phyloP scores from a whole-genome alignment of 2,329 filamentous ascomycete species.

The Neofusicoccum sp. region DNA sequence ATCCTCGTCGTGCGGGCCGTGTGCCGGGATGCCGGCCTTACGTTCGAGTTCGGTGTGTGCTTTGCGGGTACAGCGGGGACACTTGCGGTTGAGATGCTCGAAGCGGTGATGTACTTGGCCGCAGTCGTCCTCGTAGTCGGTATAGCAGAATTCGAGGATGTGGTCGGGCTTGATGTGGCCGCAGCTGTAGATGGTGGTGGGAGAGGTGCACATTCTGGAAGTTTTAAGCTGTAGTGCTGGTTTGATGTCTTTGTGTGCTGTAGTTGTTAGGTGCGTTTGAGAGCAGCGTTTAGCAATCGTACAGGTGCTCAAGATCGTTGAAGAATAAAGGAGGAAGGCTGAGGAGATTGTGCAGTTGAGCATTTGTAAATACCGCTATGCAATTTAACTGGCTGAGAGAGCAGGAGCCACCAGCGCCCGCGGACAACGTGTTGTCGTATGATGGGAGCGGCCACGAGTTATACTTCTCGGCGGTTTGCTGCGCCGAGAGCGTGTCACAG shows the following conservation, averaged over 20 bases:
- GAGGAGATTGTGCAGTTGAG: neutral
- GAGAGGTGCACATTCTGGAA: conserved; percentile 1
- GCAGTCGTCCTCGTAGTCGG: conserved; percentile 4
- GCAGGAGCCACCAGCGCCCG: conserved; percentile 6
- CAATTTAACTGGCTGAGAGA: conserved; percentile 8
- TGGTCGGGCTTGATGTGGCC: conserved; percentile 13
- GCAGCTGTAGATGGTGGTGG: conserved; percentile 9
- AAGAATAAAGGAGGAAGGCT: neutral
- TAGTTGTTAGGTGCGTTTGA: neutral
- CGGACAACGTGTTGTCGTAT: conserved; percentile 8
- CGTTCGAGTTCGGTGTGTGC: conserved; percentile 1
- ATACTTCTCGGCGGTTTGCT: neutral
- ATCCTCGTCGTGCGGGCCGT: neutral
- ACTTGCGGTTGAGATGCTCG: neutral
- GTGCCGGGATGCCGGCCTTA: neutral
- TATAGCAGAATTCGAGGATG: conserved; percentile 8
- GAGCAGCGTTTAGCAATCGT: neutral
- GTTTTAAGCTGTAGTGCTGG: neutral
- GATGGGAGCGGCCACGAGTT: neutral
- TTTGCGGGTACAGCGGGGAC: neutral
- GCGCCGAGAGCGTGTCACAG: neutral
- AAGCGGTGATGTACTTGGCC: neutral
- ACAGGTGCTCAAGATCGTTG: neutral
- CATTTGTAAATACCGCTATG: neutral
- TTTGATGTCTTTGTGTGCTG: neutral